phyloP scores from a whole-genome alignment of 78 protist genomes.

The Dictyostelium brefeldianum region DNA sequence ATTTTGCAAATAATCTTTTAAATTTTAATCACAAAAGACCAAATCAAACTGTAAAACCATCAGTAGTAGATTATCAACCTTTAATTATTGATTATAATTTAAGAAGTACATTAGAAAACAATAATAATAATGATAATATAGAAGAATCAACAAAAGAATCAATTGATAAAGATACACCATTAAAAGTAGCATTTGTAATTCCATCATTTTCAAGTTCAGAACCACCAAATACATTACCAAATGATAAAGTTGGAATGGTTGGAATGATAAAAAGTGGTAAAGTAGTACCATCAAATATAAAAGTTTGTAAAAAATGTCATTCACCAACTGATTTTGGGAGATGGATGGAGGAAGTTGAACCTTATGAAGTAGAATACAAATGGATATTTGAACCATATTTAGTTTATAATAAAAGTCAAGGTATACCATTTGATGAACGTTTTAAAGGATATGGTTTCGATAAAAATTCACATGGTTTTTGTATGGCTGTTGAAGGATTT shows the following conservation, averaged over 20 bases:
- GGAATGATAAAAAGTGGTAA: not conserved
- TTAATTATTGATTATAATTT: too few relatives aligned
- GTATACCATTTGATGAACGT: conserved; percentile 43
- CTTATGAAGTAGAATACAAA: conserved; percentile 39
- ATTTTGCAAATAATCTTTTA: not conserved
- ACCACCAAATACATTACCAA: conserved; percentile 31
- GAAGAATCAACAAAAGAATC: not conserved
- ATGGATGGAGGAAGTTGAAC: conserved; percentile 7
- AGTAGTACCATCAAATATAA: conserved; percentile 6
- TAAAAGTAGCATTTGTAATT: conserved; percentile 37
- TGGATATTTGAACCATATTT: conserved; percentile 78
- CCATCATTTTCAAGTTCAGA: conserved; percentile 50
- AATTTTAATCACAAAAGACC: not conserved
- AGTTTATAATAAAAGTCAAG: conserved; percentile 1
- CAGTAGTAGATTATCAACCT: too few relatives aligned
- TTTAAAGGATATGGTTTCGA: conserved; percentile 76
- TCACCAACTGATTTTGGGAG: conserved; percentile 30
- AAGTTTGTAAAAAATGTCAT: conserved; percentile 69
- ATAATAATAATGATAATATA: not conserved
- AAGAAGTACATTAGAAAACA: not conserved
- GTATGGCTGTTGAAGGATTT: conserved; percentile 47
- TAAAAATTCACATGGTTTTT: conserved; percentile 56
- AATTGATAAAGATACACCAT: not conserved
- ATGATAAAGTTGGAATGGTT: conserved; percentile 19
- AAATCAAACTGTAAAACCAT: not conserved